These are phyloP conservation scores for Davidsoniella virescens DNA, from an alignment of 2,329 filamentous ascomycete species.

Conservation along the genomic window DNA sequence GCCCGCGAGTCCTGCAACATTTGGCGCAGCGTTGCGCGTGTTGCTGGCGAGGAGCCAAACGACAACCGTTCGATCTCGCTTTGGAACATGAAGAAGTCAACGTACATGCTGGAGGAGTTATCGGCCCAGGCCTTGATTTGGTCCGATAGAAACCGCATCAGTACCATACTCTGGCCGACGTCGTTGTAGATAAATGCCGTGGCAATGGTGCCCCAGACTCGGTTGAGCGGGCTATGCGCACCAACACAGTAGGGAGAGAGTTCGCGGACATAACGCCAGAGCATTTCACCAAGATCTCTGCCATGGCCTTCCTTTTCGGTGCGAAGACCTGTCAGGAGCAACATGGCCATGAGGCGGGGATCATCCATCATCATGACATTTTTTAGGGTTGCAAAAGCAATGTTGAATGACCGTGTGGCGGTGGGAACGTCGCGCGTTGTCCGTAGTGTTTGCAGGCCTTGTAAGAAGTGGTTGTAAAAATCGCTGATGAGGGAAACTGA, in stretches of 20 bases:
- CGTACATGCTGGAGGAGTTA: constrained; percentile 5
- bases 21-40: constrained; percentile 5
- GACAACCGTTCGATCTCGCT: constrained; percentile 11
- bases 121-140: constrained; percentile 8
- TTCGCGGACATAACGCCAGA: constrained; percentile 11
- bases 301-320: constrained; percentile 12
- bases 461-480: constrained; percentile 12
- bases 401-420: constrained; percentile 11
- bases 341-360: constrained; percentile 11
- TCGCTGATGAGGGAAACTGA: constrained; percentile 11
- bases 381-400: constrained; percentile 11
- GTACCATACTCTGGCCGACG: constrained; percentile 11
- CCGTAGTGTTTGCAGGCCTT: constrained; percentile 8
- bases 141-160: constrained; percentile 10
- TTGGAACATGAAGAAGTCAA: constrained; percentile 13
- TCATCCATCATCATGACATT: constrained; percentile 12
- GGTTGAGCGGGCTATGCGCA: constrained; percentile 11
- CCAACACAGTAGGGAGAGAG: constrained; percentile 10
- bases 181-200: constrained; percentile 12
- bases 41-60: constrained; percentile 6
- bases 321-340: constrained; percentile 9
- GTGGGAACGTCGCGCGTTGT: constrained; percentile 1
- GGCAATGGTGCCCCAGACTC: constrained; percentile 9
- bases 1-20: constrained; percentile 7
- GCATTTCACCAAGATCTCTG: constrained; percentile 10